Evolutionary conservation across 2,329 filamentous ascomycete genomes (phyloP), one percentile per base, ranked within the genome.

Genomic region (Aspergillus latus): DNA sequence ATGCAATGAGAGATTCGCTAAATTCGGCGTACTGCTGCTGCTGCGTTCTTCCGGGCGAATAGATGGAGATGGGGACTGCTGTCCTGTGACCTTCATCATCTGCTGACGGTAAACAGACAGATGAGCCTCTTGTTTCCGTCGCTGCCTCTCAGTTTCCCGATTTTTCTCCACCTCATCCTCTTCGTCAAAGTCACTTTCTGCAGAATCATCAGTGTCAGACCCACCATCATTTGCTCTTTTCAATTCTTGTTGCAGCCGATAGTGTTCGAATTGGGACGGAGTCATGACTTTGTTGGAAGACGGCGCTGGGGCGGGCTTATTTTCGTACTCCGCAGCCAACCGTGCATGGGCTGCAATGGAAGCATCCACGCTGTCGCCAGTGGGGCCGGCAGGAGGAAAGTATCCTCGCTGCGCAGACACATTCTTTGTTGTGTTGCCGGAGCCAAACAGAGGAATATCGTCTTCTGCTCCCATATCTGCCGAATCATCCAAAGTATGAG

Each of bases 81-180:
- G 90, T 47, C 92, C 92, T 0, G 91, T 95, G 30, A 94, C 88
- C 75, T 96, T 96, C 89, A 93, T 96, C 92, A 96, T 96, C 74
- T 94, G 89, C 72, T 96, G 92, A 56, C 92, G 85, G 72, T 96
- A 96, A 1, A 96, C 88, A 1, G 90, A 83, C 79, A 96, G 87
- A 70, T 94, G 90, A 10, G 92, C 92, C 73, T 96, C 90, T 70
- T 96, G 92, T 78, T 92, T 94, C 66, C 86, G 84, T 61, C 92
- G 82, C 70, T 94, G 90, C 70, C 87, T 89, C 15, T 88, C 85
- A 46, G 88, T 81, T 68, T 89, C 82, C 68, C 82, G 88, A 29
- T 85, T 84, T 67, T 89, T 90, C 67, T 95, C 90, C 0, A 82
- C 72, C 61, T 95, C 91, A 64, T 95, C 90, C 42, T 92, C 88